phyloP scores from a whole-genome alignment of 2,329 filamentous ascomycete species.

The Verticillium zaregamsianum region DNA sequence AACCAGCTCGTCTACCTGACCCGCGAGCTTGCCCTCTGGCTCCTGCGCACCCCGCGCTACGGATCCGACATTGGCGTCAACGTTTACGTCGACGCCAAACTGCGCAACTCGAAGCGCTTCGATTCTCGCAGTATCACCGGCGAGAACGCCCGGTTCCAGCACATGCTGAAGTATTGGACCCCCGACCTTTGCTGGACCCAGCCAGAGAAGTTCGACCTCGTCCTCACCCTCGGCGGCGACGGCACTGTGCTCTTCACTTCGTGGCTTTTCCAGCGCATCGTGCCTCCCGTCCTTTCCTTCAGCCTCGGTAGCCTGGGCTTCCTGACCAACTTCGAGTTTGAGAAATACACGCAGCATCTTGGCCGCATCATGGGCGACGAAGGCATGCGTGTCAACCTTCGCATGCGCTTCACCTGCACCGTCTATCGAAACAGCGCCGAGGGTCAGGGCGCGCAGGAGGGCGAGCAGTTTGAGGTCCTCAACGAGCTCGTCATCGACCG shows the following conservation, averaged over 20 bases:
- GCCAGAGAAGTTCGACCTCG: slow-evolving; percentile 93
- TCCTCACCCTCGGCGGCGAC: slow-evolving; percentile 81
- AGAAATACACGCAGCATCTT: slow-evolving; percentile 81
- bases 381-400: slow-evolving; percentile 94
- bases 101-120: slow-evolving; percentile 84
- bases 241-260: slow-evolving; percentile 85
- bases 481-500: slow-evolving; percentile 99
- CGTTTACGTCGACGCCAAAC: slow-evolving; percentile 96
- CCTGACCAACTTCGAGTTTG: slow-evolving; percentile 82
- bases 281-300: slow-evolving; percentile 81
- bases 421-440: slow-evolving; percentile 71
- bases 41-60: slow-evolving; percentile 84
- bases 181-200: slow-evolving; percentile 91
- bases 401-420: slow-evolving; percentile 98
- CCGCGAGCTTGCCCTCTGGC: slow-evolving; percentile 80
- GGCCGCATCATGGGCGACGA: slow-evolving; percentile 88
- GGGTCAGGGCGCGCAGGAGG: slow-evolving; percentile 71
- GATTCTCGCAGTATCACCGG: slow-evolving; percentile 68
- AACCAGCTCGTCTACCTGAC: slow-evolving; percentile 89
- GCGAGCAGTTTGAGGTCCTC: slow-evolving; percentile 94
- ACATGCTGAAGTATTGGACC: slow-evolving; percentile 93
- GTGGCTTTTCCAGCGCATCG: slow-evolving; percentile 87
- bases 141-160: slow-evolving; percentile 69
- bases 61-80: slow-evolving; percentile 87
- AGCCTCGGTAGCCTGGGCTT: slow-evolving; percentile 84